Evolutionary conservation across 192 early-diverging fungal genomes (phyloP), one percentile per base, ranked within the genome.

Genomic region (Linnemannia elongata): DNA sequence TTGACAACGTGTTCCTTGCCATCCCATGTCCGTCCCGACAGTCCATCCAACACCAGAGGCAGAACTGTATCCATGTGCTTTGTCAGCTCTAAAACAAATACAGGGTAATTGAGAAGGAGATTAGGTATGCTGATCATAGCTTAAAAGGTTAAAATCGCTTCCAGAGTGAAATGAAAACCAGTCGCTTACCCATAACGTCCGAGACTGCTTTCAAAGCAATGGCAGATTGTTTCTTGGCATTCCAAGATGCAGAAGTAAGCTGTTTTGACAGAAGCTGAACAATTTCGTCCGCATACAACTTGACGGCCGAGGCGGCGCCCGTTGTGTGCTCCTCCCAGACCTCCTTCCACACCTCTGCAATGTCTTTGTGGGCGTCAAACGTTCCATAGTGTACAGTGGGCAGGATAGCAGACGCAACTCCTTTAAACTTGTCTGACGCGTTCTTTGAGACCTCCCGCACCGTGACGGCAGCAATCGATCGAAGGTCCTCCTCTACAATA

Each of bases 1-100:
- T 94, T 92, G 5, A 97, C 82, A 10, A 97, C 91, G 8, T 83
- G 88, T 74, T 97, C 96, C 83, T 97, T 97, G 49, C 96, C 96
- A 6, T 92, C 93, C 96, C 96, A 97, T 1, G 95, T 95, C 52
- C 96, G 82, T 8, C 95, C 94, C 1, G 90, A 80, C 0, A 97
- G 85, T 0, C 92, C 90, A 47, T 93, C 88, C 6, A 93, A 75
- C 71, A 97, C 82, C 47, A 96, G 41, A n/a, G 92, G 91, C 33
- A 97, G 72, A 17, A 94, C 75, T 20, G 72, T 74, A 6, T 89
- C 83, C 76, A 94, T 89, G 63, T 90, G 70, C 13, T 79, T 57
- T 18, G 80, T 89, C 55, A 96, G 79, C 3, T 85, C 87, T 71
- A 89, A 38, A 24, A 73, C 52, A 35, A 39, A 24, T 17, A 72